A percentile compares a stretch with the other conserved stretches of the same genome.
These are phyloP conservation scores for Mycena albidolilacea DNA, from an alignment of 768 basidiomycete genomes.

Conservation along the genomic window DNA sequence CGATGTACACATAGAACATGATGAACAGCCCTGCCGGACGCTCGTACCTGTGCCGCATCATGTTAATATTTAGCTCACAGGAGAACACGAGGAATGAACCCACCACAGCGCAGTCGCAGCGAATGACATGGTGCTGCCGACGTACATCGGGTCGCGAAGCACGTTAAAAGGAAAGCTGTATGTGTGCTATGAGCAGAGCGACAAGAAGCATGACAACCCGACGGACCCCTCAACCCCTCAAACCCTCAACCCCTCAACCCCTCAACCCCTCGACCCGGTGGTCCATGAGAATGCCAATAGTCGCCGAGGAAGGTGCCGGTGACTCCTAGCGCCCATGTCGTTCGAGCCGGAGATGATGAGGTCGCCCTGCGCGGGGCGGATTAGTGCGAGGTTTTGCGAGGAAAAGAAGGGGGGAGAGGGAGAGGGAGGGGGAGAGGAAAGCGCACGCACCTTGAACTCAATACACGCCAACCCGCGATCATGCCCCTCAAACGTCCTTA, in stretches of 20 bases:
- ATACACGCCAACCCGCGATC: slow-evolving; percentile 94
- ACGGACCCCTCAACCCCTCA: slow-evolving; percentile 86
- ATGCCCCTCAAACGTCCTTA: slow-evolving; percentile 90
- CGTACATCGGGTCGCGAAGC: slow-evolving; percentile 95
- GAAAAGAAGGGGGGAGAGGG: slow-evolving; percentile 5
- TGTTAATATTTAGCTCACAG: neutral
- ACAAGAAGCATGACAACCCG: neutral
- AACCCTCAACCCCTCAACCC: no score
- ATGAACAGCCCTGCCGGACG: slow-evolving; percentile 88
- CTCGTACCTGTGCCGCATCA: slow-evolving; percentile 73
- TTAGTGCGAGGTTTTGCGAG: neutral
- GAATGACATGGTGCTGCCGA: slow-evolving; percentile 94
- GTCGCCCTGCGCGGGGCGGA: slow-evolving; percentile 69
- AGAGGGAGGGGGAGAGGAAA: no score
- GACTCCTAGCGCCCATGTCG: no score
- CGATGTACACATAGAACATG: slow-evolving; percentile 84
- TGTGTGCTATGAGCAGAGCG: neutral
- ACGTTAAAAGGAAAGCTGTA: slow-evolving; percentile 94
- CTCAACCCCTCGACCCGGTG: no score
- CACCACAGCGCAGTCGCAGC: slow-evolving; percentile 89
- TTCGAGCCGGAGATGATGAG: slow-evolving; percentile 91
- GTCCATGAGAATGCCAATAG: no score
- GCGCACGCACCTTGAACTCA: slow-evolving; percentile 79
- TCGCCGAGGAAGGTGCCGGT: no score
- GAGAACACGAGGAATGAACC: slow-evolving; percentile 44